Percentiles rank a stretch among this genome's conserved stretches.
phyloP scores from a whole-genome alignment of 352 stramenopile genomes.

The Pythium oligandrum region DNA sequence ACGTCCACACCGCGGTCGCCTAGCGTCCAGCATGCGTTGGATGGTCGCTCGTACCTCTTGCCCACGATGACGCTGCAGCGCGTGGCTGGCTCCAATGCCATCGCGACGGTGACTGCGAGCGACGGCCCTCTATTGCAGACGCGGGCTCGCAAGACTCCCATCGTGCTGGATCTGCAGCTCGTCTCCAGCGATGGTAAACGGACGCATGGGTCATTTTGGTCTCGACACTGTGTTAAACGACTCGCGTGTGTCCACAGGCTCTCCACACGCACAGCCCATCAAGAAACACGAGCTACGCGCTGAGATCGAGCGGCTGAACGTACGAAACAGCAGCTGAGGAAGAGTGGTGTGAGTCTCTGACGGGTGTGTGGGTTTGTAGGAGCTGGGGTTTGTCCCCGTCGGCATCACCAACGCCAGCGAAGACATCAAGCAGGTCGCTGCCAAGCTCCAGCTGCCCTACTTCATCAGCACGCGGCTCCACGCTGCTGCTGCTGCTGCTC shows the following conservation, averaged over 20 bases:
- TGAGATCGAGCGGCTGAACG: slow-evolving; percentile 58
- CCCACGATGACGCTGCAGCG: slow-evolving; percentile 60
- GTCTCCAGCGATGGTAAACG: slow-evolving; percentile 64
- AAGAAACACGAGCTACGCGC: slow-evolving; percentile 71
- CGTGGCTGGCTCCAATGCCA: slow-evolving; percentile 11
- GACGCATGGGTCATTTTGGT: too few relatives aligned
- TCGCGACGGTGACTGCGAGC: slow-evolving; percentile 12
- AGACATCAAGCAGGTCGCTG: slow-evolving; percentile 71
- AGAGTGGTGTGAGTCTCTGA: neutral
- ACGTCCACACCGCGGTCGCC: slow-evolving; percentile 9
- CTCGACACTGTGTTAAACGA: too few relatives aligned
- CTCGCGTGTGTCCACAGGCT: slow-evolving; percentile 30
- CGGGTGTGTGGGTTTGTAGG: slow-evolving; percentile 3
- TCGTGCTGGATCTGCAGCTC: slow-evolving; percentile 67
- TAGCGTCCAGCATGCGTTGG: slow-evolving; percentile 35
- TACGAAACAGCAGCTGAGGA: slow-evolving; percentile 10
- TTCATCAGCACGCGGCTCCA: slow-evolving; percentile 68
- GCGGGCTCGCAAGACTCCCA: slow-evolving; percentile 38
- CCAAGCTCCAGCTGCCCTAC: slow-evolving; percentile 56
- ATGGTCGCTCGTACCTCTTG: slow-evolving; percentile 68
- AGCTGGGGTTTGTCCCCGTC: slow-evolving; percentile 49
- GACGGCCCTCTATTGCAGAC: slow-evolving; percentile 41
- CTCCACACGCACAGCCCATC: slow-evolving; percentile 68
- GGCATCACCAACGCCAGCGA: slow-evolving; percentile 83
- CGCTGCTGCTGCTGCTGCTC: slow-evolving; percentile 5